A percentile compares a stretch with the other conserved stretches of the same genome.
phyloP scores from a whole-genome alignment of 768 basidiomycete genomes.

The Rubroboletus satanas region DNA sequence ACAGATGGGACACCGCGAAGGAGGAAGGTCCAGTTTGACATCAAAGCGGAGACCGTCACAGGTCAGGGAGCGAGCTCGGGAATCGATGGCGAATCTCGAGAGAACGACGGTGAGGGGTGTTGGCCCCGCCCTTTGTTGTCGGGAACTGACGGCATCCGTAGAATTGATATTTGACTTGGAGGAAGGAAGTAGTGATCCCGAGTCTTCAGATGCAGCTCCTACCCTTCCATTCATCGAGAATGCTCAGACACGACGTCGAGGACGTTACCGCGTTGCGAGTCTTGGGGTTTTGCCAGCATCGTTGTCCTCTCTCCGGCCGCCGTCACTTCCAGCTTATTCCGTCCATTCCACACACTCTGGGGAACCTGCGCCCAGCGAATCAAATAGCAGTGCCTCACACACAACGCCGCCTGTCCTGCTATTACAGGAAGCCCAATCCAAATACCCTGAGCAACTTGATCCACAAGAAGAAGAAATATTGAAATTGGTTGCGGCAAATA shows the following conservation, averaged over 20 bases:
- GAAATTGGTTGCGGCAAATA: conserved; percentile 63
- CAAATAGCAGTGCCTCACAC: neutral
- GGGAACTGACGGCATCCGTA: conserved; percentile 22
- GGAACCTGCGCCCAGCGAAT: neutral
- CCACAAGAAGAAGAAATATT: conserved; percentile 51
- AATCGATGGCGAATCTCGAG: conserved; percentile 31
- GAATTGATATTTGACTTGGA: conserved; percentile 74
- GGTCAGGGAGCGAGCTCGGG: conserved; percentile 38
- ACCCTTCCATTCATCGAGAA: conserved; percentile 36
- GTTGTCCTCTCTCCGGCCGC: conserved; percentile 57
- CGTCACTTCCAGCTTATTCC: conserved; percentile 69
- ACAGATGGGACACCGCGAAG: conserved; percentile 40
- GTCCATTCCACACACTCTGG: conserved; percentile 31
- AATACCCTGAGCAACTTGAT: conserved; percentile 29
- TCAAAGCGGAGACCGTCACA: conserved; percentile 53
- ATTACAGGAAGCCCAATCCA: conserved; percentile 3
- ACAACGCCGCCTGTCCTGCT: neutral
- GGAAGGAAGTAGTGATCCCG: conserved; percentile 39
- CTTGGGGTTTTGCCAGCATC: conserved; percentile 49
- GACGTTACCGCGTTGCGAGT: conserved; percentile 28
- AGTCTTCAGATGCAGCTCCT: conserved; percentile 33
- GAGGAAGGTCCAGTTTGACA: conserved; percentile 71
- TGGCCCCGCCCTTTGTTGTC: neutral
- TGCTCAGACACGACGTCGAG: conserved; percentile 21
- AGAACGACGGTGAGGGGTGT: conserved; percentile 44